Conservation (phyloP, 495 filamentous ascomycete genomes). For the Astrothelium macrocarpum region DNA sequence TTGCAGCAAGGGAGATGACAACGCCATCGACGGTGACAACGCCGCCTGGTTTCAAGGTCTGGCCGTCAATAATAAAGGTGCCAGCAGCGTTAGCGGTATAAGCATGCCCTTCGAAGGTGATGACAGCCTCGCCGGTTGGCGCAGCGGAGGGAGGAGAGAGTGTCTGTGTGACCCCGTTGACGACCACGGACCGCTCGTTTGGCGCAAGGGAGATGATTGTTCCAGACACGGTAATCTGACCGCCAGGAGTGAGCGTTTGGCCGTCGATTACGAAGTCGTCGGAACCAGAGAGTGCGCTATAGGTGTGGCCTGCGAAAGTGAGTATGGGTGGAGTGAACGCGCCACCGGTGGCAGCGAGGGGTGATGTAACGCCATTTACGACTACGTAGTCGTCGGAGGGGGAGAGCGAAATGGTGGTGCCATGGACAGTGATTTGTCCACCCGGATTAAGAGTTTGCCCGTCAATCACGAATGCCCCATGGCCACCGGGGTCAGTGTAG, state of each 20-base stretch:
- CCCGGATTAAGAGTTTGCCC: conserved; percentile 8
- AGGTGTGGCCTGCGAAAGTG: conserved; percentile 24
- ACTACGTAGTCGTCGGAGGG: conserved; percentile 4
- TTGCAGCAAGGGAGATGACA: conserved; percentile 20
- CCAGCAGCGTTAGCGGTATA: conserved; percentile 27
- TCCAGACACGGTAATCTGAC: conserved; percentile 3
- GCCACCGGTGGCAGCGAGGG: background rate
- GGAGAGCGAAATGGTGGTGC: conserved; percentile 8
- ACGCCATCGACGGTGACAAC: conserved; percentile 27
- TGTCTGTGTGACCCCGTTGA: conserved; percentile 4
- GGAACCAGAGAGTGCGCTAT: conserved; percentile 19
- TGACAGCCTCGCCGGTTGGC: background rate
- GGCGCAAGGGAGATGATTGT: conserved; percentile 9
- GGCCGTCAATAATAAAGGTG: conserved; percentile 26
- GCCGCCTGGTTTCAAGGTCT: conserved; percentile 28
- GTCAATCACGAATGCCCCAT: background rate
- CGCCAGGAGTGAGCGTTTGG: conserved; percentile 6
- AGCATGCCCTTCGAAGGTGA: conserved; percentile 10
- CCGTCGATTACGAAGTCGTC: conserved; percentile 10
- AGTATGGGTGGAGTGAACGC: conserved; percentile 18
- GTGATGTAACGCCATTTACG: background rate
- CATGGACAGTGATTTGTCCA: background rate
- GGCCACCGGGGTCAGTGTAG: background rate
- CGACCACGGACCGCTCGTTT: conserved; percentile 1
- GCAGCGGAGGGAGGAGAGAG: background rate